Conservation (phyloP, 495 filamentous ascomycete genomes). For the Xylaria palmicola region DNA sequence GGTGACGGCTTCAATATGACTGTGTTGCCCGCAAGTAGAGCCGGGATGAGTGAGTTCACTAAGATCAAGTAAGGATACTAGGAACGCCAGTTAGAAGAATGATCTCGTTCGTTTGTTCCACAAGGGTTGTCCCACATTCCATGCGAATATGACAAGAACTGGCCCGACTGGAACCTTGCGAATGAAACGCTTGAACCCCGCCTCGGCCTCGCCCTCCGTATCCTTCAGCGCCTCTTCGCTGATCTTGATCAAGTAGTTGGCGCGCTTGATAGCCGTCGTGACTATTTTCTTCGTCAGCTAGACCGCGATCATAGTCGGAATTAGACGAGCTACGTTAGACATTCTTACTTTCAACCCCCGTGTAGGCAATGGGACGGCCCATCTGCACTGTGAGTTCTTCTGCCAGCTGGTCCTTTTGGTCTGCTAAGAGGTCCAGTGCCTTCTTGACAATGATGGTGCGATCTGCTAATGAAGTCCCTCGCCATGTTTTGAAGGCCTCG, state of each 20-base stretch:
- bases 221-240: conserved; percentile 69
- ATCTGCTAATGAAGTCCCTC: conserved; percentile 59
- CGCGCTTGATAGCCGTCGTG: conserved; percentile 74
- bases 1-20: conserved; percentile 92
- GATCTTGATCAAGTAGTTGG: conserved; percentile 77
- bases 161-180: conserved; percentile 82
- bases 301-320: not conserved
- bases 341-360: conserved; percentile 60
- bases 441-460: conserved; percentile 75
- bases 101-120: not conserved
- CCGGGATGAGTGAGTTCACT: conserved; percentile 86
- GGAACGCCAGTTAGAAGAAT: conserved; percentile 4
- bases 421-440: conserved; percentile 64
- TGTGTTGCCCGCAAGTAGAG: conserved; percentile 80
- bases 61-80: conserved; percentile 93
- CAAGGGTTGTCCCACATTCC: conserved; percentile 68
- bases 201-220: conserved; percentile 74
- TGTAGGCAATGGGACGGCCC: conserved; percentile 87
- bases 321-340: no score
- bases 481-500: conserved; percentile 69
- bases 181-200: conserved; percentile 86
- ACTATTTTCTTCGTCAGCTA: conserved; percentile 37
- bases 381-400: conserved; percentile 88
- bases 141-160: conserved; percentile 84
- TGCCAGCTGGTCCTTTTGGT: conserved; percentile 76